Evolutionary conservation across 352 stramenopile genomes (phyloP).

Genomic region (Phytophthora fragariae): DNA sequence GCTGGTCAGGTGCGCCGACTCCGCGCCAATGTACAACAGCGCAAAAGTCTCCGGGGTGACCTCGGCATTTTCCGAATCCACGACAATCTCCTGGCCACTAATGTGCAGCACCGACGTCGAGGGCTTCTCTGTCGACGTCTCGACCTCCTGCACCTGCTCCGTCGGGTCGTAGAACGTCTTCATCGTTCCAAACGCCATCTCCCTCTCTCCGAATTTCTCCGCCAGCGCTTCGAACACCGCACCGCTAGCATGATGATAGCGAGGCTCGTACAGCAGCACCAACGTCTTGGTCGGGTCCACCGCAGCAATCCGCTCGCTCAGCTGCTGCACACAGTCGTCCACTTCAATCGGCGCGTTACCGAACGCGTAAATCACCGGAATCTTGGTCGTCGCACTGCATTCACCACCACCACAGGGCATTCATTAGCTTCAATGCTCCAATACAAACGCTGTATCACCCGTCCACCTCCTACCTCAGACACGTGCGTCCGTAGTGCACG

Average conservation of each 20-base stretch:
- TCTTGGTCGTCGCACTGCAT: conserved; percentile 66
- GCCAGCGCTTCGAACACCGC: conserved; percentile 58
- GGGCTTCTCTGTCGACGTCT: background rate
- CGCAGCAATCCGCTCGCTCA: conserved; percentile 39
- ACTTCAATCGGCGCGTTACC: conserved; percentile 80
- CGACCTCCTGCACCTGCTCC: conserved; percentile 19
- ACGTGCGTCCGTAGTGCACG: conserved; percentile 96
- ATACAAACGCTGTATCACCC: background rate
- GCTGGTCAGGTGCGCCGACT: conserved; percentile 84
- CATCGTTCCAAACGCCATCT: conserved; percentile 69
- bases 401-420: conserved; percentile 6
- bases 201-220: conserved; percentile 44
- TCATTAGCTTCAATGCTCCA: background rate
- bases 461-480: conserved; percentile 62
- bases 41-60: conserved; percentile 50
- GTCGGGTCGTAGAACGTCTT: conserved; percentile 74
- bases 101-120: conserved; percentile 48
- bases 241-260: conserved; percentile 86
- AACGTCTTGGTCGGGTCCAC: conserved; percentile 62
- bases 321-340: conserved; percentile 51
- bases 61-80: conserved; percentile 39
- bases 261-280: conserved; percentile 92
- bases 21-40: conserved; percentile 79
- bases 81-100: conserved; percentile 64
- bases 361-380: conserved; percentile 94